A percentile compares a stretch with the other conserved stretches of the same genome.
phyloP scores from a whole-genome alignment of 1,139 yeast species.

The Protomyces inundatus region DNA sequence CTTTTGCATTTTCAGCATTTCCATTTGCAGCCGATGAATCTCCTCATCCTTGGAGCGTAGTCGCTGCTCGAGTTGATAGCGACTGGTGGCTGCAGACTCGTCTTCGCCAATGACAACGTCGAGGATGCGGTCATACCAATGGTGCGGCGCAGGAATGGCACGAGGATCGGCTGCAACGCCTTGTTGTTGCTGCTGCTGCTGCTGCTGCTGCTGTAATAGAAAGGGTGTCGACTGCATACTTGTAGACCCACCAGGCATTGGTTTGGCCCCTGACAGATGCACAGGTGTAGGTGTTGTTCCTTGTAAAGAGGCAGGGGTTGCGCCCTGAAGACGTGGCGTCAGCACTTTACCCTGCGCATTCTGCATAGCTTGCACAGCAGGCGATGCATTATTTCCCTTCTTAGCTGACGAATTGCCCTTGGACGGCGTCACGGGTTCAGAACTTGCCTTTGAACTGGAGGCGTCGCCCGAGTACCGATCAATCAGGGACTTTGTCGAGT shows the following conservation, averaged over 20 bases:
- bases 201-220: too few relatives aligned
- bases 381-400: background rate
- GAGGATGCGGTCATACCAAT: conserved; percentile 44
- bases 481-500: conserved; percentile 66
- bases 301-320: background rate
- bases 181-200: too few relatives aligned
- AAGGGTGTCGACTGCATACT: background rate
- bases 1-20: conserved; percentile 8
- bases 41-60: conserved; percentile 7
- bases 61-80: conserved; percentile 10
- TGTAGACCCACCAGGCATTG: background rate
- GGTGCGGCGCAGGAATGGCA: conserved; percentile 4
- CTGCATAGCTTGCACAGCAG: background rate
- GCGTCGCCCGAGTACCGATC: conserved; percentile 44
- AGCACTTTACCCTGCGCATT: background rate
- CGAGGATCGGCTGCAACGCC: background rate
- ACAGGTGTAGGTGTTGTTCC: conserved; percentile 19
- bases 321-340: background rate
- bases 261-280: conserved; percentile 8
- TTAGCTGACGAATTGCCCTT: background rate
- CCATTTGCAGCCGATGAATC: conserved; percentile 10
- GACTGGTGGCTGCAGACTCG: conserved; percentile 13
- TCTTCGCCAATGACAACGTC: conserved; percentile 63
- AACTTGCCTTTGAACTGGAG: background rate
- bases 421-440: background rate